Conservation (phyloP, 1,284 basidiomycete genomes). For the Moesziomyces globuligerus region DNA sequence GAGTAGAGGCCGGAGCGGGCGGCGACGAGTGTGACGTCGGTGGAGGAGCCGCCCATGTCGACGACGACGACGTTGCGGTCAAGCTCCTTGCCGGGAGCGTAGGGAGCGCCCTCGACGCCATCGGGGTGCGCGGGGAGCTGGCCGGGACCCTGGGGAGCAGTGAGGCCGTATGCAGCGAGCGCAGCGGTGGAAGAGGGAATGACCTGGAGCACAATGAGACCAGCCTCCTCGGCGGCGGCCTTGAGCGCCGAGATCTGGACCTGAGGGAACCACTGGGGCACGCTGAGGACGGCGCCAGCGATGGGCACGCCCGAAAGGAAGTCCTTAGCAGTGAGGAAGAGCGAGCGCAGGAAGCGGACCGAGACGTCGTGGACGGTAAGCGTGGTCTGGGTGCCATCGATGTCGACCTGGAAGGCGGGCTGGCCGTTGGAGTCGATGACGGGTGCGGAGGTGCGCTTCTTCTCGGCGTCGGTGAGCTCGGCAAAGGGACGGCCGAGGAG, state of each 20-base stretch:
- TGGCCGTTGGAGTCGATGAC: constrained; percentile 74
- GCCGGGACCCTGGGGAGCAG: constrained; percentile 70
- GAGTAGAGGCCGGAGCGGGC: constrained; percentile 72
- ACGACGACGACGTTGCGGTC: constrained; percentile 73
- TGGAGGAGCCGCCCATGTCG: constrained; percentile 73
- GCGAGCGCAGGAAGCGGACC: constrained; percentile 84
- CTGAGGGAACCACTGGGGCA: constrained; percentile 80
- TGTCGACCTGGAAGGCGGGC: constrained; percentile 78
- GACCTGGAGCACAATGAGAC: constrained; percentile 81
- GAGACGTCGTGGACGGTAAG: constrained; percentile 86
- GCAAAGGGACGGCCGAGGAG: constrained; percentile 89
- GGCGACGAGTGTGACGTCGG: constrained; percentile 71
- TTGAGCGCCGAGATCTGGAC: constrained; percentile 78
- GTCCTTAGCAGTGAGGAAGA: constrained; percentile 87
- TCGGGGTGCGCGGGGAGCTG: constrained; percentile 63
- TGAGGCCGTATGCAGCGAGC: constrained; percentile 71
- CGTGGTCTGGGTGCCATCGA: constrained; percentile 75
- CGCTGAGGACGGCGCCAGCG: constrained; percentile 83
- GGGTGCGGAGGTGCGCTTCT: constrained; percentile 83
- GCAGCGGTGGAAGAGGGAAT: constrained; percentile 84
- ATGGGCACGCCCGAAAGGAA: constrained; percentile 84
- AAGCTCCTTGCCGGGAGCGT: constrained; percentile 69
- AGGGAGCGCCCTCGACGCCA: constrained; percentile 66
- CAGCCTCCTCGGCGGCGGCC: constrained; percentile 78
- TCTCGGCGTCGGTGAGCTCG: constrained; percentile 75